Evolutionary conservation across 78 protist genomes (phyloP).

Genomic region (Guillardia theta): DNA sequence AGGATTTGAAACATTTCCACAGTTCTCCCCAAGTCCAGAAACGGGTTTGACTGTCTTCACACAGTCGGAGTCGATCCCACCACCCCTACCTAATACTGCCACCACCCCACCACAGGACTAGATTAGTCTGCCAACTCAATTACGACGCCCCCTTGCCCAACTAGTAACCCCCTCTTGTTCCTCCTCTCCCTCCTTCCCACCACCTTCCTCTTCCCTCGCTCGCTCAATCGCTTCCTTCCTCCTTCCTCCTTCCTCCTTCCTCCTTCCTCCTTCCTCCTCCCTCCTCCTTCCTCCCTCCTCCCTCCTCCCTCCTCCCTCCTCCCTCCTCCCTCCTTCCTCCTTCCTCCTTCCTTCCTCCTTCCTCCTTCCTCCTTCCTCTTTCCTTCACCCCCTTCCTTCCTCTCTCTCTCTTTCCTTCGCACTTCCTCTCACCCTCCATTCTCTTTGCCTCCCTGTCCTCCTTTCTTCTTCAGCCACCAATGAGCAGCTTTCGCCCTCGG

Average conservation of each 20-base stretch:
- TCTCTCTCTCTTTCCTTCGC: neutral
- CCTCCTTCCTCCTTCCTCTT: neutral
- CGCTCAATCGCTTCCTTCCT: neutral
- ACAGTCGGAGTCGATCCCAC: too few relatives aligned
- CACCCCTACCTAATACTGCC: neutral
- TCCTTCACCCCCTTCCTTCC: neutral
- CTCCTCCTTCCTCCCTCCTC: neutral
- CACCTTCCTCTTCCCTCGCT: neutral
- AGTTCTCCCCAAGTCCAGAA: too few relatives aligned
- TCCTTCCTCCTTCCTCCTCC: neutral
- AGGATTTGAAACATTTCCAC: too few relatives aligned
- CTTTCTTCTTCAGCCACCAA: too few relatives aligned
- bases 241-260: neutral
- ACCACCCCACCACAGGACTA: neutral
- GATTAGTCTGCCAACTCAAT: neutral
- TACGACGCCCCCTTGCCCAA: neutral
- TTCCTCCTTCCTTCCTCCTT: neutral
- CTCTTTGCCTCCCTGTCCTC: too few relatives aligned
- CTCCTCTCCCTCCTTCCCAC: neutral
- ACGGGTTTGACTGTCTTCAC: too few relatives aligned
- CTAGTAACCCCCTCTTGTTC: neutral
- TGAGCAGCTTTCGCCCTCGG: too few relatives aligned
- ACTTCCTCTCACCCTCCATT: too few relatives aligned
- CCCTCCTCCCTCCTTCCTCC: neutral
- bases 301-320: neutral